phyloP scores from a whole-genome alignment of 2,329 filamentous ascomycete species.

The Aspergillus sclerotialis region DNA sequence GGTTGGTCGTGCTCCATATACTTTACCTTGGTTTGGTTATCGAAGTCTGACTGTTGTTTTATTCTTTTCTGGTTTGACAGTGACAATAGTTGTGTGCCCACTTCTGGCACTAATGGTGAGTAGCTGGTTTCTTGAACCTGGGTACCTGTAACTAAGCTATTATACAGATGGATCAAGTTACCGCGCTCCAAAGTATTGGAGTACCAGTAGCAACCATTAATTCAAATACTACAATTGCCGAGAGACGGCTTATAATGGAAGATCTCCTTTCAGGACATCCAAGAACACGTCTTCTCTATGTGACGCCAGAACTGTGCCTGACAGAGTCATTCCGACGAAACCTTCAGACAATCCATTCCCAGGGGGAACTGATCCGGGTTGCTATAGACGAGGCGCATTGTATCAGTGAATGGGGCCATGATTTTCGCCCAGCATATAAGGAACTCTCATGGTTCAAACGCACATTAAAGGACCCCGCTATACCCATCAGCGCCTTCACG shows the following conservation, averaged over 20 bases:
- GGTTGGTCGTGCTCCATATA: slow-evolving; percentile 48
- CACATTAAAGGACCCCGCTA: slow-evolving; percentile 60
- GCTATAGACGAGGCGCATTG: slow-evolving; percentile 94
- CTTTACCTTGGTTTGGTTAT: slow-evolving; percentile 2
- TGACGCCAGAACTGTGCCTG: slow-evolving; percentile 84
- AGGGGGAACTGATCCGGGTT: slow-evolving; percentile 78
- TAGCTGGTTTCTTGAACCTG: not conserved
- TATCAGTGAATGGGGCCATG: slow-evolving; percentile 96
- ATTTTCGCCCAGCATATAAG: slow-evolving; percentile 91
- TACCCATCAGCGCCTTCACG: slow-evolving; percentile 88
- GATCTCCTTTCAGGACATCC: slow-evolving; percentile 88
- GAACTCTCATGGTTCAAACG: slow-evolving; percentile 74
- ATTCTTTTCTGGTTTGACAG: slow-evolving; percentile 36
- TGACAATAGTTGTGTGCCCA: slow-evolving; percentile 86
- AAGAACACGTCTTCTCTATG: slow-evolving; percentile 74
- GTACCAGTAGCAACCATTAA: slow-evolving; percentile 83
- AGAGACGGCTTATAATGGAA: slow-evolving; percentile 63
- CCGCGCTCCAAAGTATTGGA: slow-evolving; percentile 64
- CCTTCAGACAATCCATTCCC: slow-evolving; percentile 65
- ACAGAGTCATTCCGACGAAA: slow-evolving; percentile 69
- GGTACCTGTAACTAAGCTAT: not conserved
- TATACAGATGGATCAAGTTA: slow-evolving; percentile 92
- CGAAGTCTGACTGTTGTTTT: slow-evolving; percentile 1
- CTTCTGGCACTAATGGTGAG: slow-evolving; percentile 79
- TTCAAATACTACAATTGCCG: slow-evolving; percentile 62